A percentile compares a stretch with the other conserved stretches of the same genome.
These are phyloP conservation scores for Rhynchospora breviuscula DNA, from an alignment of 176 grass and related monocot genomes.

Conservation along the genomic window DNA sequence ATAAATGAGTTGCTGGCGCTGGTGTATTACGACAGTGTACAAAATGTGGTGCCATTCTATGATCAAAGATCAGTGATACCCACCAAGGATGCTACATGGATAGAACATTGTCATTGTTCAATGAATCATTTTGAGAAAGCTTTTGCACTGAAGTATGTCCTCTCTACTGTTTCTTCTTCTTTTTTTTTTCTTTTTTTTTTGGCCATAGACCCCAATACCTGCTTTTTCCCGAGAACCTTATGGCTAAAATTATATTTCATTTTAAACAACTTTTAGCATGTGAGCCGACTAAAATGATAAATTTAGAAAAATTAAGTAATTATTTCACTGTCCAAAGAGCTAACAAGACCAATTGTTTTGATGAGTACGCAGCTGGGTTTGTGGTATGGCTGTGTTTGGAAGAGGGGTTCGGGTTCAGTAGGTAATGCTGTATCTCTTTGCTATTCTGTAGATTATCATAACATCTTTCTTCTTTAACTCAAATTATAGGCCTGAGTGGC, in stretches of 20 bases:
- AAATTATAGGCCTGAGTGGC: constrained; percentile 68
- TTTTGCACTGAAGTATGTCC: constrained; percentile 70
- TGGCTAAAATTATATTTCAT: neutral
- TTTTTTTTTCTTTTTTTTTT: constrained; percentile 26
- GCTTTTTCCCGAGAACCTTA: neutral
- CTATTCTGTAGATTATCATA: neutral
- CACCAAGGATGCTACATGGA: constrained; percentile 76
- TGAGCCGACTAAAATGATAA: constrained; percentile 21
- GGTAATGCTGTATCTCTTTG: neutral
- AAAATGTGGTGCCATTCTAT: constrained; percentile 97
- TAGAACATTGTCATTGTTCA: constrained; percentile 67
- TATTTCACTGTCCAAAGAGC: neutral
- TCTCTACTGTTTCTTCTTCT: constrained; percentile 5
- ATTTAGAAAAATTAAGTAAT: neutral
- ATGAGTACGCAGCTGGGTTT: neutral
- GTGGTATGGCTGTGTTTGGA: no score
- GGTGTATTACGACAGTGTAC: constrained; percentile 90
- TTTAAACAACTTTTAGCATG: neutral
- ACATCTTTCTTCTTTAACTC: constrained; percentile 2
- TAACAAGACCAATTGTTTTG: neutral
- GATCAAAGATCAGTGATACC: constrained; percentile 89
- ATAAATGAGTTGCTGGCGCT: constrained; percentile 89
- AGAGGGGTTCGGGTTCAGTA: neutral
- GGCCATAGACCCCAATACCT: neutral
- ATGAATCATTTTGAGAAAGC: constrained; percentile 94